Percentiles rank a stretch among this genome's conserved stretches.
phyloP scores from a whole-genome alignment of 2,329 filamentous ascomycete genomes.

The Tolypocladium endophyticum region DNA sequence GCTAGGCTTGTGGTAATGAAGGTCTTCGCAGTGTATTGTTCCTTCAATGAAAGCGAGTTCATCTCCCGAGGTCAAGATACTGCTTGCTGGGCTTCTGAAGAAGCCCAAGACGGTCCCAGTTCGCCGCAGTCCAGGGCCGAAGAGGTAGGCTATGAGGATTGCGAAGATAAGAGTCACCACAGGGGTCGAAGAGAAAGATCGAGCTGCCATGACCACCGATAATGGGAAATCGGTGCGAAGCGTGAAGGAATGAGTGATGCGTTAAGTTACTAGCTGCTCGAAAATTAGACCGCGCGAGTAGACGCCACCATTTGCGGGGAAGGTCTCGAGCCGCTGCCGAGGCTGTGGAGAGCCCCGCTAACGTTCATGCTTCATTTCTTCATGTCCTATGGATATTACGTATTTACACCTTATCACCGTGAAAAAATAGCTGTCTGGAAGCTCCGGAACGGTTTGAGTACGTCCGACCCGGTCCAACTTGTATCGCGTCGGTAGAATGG shows the following conservation, averaged over 20 bases:
- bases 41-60: constrained; percentile 34
- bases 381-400: no score
- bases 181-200: not conserved
- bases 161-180: constrained; percentile 3
- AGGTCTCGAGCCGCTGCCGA: no score
- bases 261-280: not conserved
- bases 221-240: no score
- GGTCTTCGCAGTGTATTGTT: constrained; percentile 48
- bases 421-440: no score
- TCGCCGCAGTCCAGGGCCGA: not conserved
- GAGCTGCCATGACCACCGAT: constrained; percentile 1
- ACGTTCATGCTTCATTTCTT: no score
- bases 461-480: no score
- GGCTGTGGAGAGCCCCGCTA: no score
- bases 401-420: no score
- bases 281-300: not conserved
- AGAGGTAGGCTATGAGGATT: constrained; percentile 3
- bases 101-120: constrained; percentile 13
- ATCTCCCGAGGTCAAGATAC: constrained; percentile 7
- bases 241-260: no score
- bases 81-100: constrained; percentile 13
- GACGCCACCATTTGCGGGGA: not conserved
- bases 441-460: no score
- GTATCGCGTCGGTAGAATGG: not conserved
- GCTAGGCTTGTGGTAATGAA: constrained; percentile 41